Conservation (phyloP, 352 stramenopile genomes). For the Phytophthora niederhauseri region DNA sequence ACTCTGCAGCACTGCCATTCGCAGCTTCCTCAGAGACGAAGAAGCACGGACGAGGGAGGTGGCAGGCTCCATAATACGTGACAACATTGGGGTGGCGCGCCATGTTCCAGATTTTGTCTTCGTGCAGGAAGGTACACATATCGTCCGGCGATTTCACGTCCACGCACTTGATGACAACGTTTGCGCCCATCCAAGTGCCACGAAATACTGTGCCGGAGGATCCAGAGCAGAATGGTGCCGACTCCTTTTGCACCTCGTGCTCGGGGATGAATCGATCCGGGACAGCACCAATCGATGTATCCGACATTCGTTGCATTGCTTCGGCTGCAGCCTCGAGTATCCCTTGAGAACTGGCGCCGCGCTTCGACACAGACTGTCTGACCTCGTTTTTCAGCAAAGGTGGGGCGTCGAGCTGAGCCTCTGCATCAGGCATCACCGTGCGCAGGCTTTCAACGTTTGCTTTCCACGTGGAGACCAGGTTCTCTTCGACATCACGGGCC, state of each 20-base stretch:
- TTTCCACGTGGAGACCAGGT: not conserved
- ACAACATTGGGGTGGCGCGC: too few species aligned
- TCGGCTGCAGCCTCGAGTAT: not conserved
- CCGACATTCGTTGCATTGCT: conserved; percentile 1
- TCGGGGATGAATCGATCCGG: conserved; percentile 23
- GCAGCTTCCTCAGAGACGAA: too few species aligned
- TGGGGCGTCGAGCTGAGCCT: not conserved
- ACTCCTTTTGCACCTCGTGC: conserved; percentile 16
- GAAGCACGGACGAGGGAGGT: too few species aligned
- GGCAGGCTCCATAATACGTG: too few species aligned
- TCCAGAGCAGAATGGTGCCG: conserved; percentile 3
- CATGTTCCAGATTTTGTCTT: too few species aligned
- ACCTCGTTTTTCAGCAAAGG: conserved; percentile 1
- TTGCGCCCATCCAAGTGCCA: not conserved
- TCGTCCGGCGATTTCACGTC: too few species aligned
- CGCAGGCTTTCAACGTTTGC: not conserved
- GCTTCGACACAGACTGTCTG: not conserved
- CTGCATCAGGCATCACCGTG: conserved; percentile 1
- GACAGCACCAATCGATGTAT: not conserved
- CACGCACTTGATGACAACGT: not conserved
- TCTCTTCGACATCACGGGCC: not conserved
- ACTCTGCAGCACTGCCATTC: too few species aligned
- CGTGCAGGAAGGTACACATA: too few species aligned
- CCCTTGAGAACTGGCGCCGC: not conserved
- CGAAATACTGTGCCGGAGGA: conserved; percentile 14